These are phyloP conservation scores for Colletotrichum sansevieriae DNA, from an alignment of 2,329 filamentous ascomycete species.

Conservation along the genomic window DNA sequence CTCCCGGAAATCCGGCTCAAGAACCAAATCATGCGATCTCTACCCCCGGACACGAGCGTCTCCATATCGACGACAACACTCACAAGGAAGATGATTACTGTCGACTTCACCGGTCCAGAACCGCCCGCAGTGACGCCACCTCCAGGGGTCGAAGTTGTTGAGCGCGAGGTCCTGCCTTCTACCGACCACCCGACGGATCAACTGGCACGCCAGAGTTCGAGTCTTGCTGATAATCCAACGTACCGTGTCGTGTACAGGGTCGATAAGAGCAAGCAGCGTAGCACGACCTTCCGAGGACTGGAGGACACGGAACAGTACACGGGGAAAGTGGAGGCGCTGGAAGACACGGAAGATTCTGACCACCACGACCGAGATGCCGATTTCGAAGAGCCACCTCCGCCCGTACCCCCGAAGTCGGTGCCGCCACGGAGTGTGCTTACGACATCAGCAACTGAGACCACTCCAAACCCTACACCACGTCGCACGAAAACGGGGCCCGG, in stretches of 20 bases:
- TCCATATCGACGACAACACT: conserved; percentile 71
- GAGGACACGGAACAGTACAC: conserved; percentile 49
- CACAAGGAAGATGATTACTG: conserved; percentile 73
- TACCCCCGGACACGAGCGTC: conserved; percentile 69
- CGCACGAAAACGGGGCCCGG: conserved; percentile 26
- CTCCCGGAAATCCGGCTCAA: conserved; percentile 62
- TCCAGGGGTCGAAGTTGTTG: conserved; percentile 70
- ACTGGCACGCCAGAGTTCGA: conserved; percentile 41
- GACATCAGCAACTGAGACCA: neutral
- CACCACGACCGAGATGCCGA: conserved; percentile 15
- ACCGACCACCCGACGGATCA: conserved; percentile 47
- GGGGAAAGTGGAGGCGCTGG: conserved; percentile 46
- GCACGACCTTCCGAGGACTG: conserved; percentile 52
- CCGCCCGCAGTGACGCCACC: conserved; percentile 66
- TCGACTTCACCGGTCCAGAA: conserved; percentile 69
- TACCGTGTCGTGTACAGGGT: conserved; percentile 73
- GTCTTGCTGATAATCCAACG: conserved; percentile 48
- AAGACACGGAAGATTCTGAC: conserved; percentile 43
- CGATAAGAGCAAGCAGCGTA: conserved; percentile 64
- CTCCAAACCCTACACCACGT: conserved; percentile 18
- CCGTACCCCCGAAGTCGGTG: conserved; percentile 43
- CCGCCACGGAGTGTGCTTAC: neutral
- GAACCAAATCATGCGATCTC: conserved; percentile 66
- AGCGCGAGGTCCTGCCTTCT: conserved; percentile 63
- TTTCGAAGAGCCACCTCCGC: conserved; percentile 29